These are phyloP conservation scores for Eutrema salsugineum DNA, from an alignment of 441 rosid genomes.

Conservation along the genomic window DNA sequence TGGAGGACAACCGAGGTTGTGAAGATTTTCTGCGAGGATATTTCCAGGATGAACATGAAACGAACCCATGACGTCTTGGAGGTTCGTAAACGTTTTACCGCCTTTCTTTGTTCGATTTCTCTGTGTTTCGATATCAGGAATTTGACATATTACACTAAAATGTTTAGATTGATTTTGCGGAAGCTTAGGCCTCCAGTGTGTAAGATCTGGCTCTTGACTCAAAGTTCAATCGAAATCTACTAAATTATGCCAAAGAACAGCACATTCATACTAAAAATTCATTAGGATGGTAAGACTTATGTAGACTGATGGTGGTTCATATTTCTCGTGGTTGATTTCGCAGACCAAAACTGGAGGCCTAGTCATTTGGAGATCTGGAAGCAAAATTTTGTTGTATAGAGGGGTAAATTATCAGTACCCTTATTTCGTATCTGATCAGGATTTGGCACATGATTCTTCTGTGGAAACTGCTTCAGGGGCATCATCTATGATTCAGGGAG, in stretches of 20 bases:
- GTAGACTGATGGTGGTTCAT: slow-evolving; percentile 20
- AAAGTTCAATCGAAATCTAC: not conserved
- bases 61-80: slow-evolving; percentile 94
- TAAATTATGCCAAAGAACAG: not conserved
- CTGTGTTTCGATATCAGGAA: not conserved
- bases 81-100: slow-evolving; percentile 41
- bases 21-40: slow-evolving; percentile 83
- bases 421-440: slow-evolving; percentile 55
- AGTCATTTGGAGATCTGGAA: slow-evolving; percentile 95
- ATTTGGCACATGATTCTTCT: slow-evolving; percentile 24
- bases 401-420: slow-evolving; percentile 85
- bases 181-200: not conserved
- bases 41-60: slow-evolving; percentile 86
- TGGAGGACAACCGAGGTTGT: slow-evolving; percentile 88
- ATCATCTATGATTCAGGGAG: slow-evolving; percentile 25
- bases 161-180: not conserved
- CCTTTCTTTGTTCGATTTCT: not conserved
- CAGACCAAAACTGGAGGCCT: slow-evolving; percentile 95
- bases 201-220: not conserved
- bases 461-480: slow-evolving; percentile 28
- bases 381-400: slow-evolving; percentile 80
- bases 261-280: not conserved
- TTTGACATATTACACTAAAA: not conserved
- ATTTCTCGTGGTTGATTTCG: slow-evolving; percentile 23
- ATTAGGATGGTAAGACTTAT: not conserved